phyloP scores from a whole-genome alignment of 169 alveolate genomes.

The Eimeria sp. region DNA sequence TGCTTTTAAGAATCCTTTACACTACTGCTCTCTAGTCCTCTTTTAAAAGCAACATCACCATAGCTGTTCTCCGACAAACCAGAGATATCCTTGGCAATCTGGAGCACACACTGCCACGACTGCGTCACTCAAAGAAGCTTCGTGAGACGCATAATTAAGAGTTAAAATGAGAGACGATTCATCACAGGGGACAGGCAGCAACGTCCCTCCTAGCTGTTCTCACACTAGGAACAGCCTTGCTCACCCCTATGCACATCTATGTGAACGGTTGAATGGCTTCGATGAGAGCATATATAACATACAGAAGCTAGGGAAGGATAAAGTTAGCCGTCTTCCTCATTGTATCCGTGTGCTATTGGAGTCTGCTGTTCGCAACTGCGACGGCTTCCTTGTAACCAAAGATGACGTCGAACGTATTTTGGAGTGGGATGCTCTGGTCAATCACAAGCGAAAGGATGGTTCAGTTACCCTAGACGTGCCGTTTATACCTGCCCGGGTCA shows the following conservation, averaged over 20 bases:
- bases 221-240: not conserved
- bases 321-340: constrained; percentile 90
- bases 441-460: constrained; percentile 82
- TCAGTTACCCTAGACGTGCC: constrained; percentile 95
- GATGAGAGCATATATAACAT: constrained; percentile 35
- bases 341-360: constrained; percentile 96
- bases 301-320: constrained; percentile 34
- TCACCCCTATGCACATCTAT: constrained; percentile 53
- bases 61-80: not conserved
- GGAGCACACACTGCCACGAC: not conserved
- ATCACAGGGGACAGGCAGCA: not conserved
- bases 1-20: not conserved
- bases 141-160: not conserved
- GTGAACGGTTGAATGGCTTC: constrained; percentile 30
- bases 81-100: not conserved
- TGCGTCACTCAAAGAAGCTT: not conserved
- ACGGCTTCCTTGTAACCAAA: constrained; percentile 94
- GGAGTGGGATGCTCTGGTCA: constrained; percentile 90
- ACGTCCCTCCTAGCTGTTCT: not conserved
- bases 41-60: not conserved
- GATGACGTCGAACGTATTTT: constrained; percentile 96
- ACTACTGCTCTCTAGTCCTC: not conserved
- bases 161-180: not conserved
- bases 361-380: constrained; percentile 98
- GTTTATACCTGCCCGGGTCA: constrained; percentile 98